Base-by-base conservation (phyloP, 768 basidiomycete species). In the Naganishia randhawae region DNA sequence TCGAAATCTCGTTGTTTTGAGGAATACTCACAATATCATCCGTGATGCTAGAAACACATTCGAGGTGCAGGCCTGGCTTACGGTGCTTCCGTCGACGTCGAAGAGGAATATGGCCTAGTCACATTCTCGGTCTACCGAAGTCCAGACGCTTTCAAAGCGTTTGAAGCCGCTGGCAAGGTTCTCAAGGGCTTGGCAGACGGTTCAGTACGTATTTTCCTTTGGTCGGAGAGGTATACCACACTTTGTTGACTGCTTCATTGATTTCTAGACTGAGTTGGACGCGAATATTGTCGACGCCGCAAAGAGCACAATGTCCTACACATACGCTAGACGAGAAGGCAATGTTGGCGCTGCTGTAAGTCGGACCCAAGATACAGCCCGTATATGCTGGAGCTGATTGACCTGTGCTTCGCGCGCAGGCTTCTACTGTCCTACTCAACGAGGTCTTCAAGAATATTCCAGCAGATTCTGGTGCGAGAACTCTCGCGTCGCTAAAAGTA, bases 41-140 rank as follows among this genome's bases (percentile, higher is more conserved):
- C 33, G 32, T 19, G 31, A 39, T 71, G 1, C 69, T 50, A 69
- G 69, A 70, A 66, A 66, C 65, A 64, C 16, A 92, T 99, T 69
- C 88, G 96, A 48, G 96, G 96, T 8, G 88, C 91, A 66, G 96
- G 96, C 25, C 81, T 99, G 37, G 96, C 96, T 5, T 98, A 96
- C 72, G 91, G 92, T n/a, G 91, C 91, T 31, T 86, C 86, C 73
- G 83, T 89, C 35, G 83, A 84, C 0, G 77, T 87, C 35, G 91
- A 94, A 72, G 81, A 87, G 35, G 93, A 96, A 80, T 91, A 89
- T 37, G 61, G 45, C 31, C 48, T 55, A 22, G 41, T 54, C 2
- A 52, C 53, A 3, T 63, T 64, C 42, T 41, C 37, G 42, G 64
- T 63, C 33, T 74, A 41, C 50, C 51, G 86, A 72, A 77, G 76